Base-by-base conservation (phyloP, 148 eudicot species). In the Camellia lanceoleosa region DNA sequence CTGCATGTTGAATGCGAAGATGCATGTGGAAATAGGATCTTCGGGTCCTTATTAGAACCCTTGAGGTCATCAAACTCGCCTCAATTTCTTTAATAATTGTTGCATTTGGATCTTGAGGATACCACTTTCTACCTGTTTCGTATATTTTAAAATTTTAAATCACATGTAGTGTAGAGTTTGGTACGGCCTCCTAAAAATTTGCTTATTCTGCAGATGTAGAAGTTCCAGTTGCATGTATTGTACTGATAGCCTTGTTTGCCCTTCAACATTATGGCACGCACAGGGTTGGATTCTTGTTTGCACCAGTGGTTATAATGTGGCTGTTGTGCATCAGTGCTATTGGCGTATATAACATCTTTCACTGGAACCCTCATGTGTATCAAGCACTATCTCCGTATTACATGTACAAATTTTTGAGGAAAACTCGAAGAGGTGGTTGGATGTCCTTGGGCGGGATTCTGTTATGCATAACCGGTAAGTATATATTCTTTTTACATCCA, bases 221-320 rank as follows among this genome's bases (percentile, higher is more conserved):
- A 87, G 87, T 92, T 71, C 95, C 95, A 71, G 87, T 84, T 76
- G 86, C 95, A 68, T 92, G 95, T 84, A 20, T 90, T 79, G 78
- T 92, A 80, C 85, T 92, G 81, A 87, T 92, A 78, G 88, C 87
- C 76, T 85, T 92, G 82, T 92, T 92, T 76, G 87, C 93, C 66
- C 93, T 92, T 61, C 95, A 92, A 81, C 95, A 92, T 81, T 92
- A 88, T 55, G 95, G 95, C 30, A 92, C 95, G 82, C 93, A 86
- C 84, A 83, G 90, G 83, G 92, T 92, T 12, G 95, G 95, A 5
- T 90, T 87, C 83, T 82, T 92, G 84, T 92, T 92, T 63, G 93
- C 95, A 19, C 95, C 95, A 44, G 87, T 92, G 77, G 91, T 92
- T 65, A 76, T 90, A 16, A 79, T 76, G 6, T 92, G 95, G 95